Base-by-base conservation (phyloP, 208 protist genomes). In the Naegleria lovaniensis region DNA sequence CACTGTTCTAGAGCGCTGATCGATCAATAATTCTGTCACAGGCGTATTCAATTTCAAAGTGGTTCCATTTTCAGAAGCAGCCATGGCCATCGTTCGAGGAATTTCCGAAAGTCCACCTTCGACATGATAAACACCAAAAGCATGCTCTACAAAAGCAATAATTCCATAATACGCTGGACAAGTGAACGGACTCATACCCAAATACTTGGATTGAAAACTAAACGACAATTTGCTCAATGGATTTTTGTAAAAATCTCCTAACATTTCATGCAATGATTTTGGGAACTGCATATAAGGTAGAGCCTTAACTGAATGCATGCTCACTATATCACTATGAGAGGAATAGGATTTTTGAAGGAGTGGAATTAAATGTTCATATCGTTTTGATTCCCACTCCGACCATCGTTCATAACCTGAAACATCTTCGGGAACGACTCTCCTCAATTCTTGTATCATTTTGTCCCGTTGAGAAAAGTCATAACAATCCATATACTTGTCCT, bases 121-220 rank as follows among this genome's bases (percentile, higher is more conserved):
- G 3, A 87, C 83, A 52, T 87, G 83, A 36, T 87, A 87, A 25
- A 41, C 36, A 52, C 83, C 83, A 52, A 87, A 87, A 52, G 83
- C 83, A 87, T 87, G 83, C 15, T 87, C 83, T 3, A 87, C 83
- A 87, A 39, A 87, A n/a, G 83, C 39, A n/a, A 87, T 87, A 3
- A 87, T 19, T 51, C 83, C 83, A 52, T 51, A 87, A 40, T 51
- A 87, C 48, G 83, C 83, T 52, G 83, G 83, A 52, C 83, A 87
- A 7, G 11, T 36, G 22, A 29, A 87, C 4, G 83, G 40, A 52
- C 83, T 87, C 83, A 87, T 87, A 36, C 83, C 83, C n/a, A 87
- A 51, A 36, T 87, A 87, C 15, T 87, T 87, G 7, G 83, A 11
- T 51, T 87, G 83, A 52, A 87, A 87, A 55, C 40, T 55, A 36